Evolutionary conservation across 2,329 filamentous ascomycete species (phyloP).

Genomic region (Aureobasidium sp.): DNA sequence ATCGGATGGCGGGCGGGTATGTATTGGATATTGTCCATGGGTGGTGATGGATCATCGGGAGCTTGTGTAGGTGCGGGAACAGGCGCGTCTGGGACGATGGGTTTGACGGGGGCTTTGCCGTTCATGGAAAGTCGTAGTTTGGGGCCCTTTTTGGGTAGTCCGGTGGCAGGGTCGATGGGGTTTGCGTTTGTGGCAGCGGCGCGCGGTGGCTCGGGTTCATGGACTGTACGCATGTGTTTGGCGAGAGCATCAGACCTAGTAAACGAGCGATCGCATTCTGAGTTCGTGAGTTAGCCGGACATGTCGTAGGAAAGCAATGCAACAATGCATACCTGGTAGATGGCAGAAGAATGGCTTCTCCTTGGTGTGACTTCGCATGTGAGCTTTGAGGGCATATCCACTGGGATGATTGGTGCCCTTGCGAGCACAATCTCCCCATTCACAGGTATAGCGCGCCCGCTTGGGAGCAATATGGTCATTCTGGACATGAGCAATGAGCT

Average conservation of each 20-base stretch:
- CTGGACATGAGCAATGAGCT: slow-evolving; percentile 53
- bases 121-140: slow-evolving; percentile 36
- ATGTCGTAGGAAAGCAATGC: background rate
- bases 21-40: slow-evolving; percentile 53
- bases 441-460: slow-evolving; percentile 96
- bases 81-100: slow-evolving; percentile 19
- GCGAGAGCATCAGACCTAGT: slow-evolving; percentile 91
- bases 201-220: slow-evolving; percentile 82
- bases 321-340: slow-evolving; percentile 63
- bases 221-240: slow-evolving; percentile 97
- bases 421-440: slow-evolving; percentile 83
- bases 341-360: slow-evolving; percentile 99
- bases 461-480: slow-evolving; percentile 80
- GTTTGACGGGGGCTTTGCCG: slow-evolving; percentile 23
- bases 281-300: background rate
- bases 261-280: slow-evolving; percentile 95
- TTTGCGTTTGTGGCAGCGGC: slow-evolving; percentile 63
- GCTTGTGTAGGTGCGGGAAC: slow-evolving; percentile 11
- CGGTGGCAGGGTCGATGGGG: slow-evolving; percentile 49
- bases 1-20: slow-evolving; percentile 54
- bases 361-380: slow-evolving; percentile 95
- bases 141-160: slow-evolving; percentile 33
- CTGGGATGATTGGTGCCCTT: slow-evolving; percentile 91
- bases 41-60: slow-evolving; percentile 26
- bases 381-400: slow-evolving; percentile 90